Evolutionary conservation across 495 filamentous ascomycete genomes (phyloP), one percentile per base, ranked within the genome.

Genomic region (Penicillium canariense): DNA sequence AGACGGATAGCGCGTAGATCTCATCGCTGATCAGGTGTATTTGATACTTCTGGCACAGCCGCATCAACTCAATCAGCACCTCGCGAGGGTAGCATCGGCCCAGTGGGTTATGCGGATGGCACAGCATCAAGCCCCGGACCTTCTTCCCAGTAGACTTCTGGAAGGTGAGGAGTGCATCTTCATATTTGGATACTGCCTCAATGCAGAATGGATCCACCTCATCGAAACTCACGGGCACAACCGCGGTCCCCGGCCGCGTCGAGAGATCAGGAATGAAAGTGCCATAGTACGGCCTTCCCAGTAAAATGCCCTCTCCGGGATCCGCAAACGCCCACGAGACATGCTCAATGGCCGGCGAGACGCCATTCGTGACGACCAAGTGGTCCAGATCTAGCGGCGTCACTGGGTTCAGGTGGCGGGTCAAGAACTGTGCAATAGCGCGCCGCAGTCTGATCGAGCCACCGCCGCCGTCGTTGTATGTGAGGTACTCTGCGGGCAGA

Each of bases 11-110:
- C 0, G 80, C 84, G 58, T 86, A 86, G 11, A 87, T 78, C 59
- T 88, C 85, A 48, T 88, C 85, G 38, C 77, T 78, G 45, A 87
- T 74, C 2, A 87, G 57, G 52, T 87, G 83, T 1, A 88, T 67
- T 15, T 70, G 61, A 52, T 84, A 71, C 27, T 77, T 73, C 20
- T 78, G 68, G 48, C 84, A 87, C 5, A 87, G 57, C 8, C 61
- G 62, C 71, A 84, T 72, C 25, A 82, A 63, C 15, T 55, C 69
- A 9, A 73, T 55, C 0, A 87, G 54, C 0, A 71, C 71, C 12
- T 80, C 69, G 14, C 61, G 68, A 0, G 81, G 60, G 54, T 85
- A 87, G 64, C 82, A 86, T 28, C 70, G 67, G 35, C 83, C 79
- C 1, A 84, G 68, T 0, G 84, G 84, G 60, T 87, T 87, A 30